Base-by-base conservation (phyloP, 2,329 filamentous ascomycete species). In the Fusarium globosum region DNA sequence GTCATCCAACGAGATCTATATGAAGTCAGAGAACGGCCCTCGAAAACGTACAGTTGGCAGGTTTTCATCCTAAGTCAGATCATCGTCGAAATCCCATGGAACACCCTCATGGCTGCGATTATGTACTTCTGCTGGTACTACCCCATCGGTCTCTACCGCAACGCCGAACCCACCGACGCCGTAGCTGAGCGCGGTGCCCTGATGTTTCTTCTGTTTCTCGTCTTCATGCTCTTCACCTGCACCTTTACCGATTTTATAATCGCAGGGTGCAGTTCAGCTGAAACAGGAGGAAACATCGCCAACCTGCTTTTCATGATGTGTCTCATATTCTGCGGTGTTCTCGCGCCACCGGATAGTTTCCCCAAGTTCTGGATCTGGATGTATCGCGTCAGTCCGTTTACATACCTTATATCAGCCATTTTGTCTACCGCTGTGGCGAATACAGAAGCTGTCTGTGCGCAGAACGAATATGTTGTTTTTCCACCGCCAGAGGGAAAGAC, bases 361-460 rank as follows among this genome's bases (percentile, higher is more conserved):
- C 91, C 90, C 4, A 89, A 89, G 8, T 88, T 89, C 68, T 82
- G 77, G 77, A 76, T 79, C 43, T 77, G 78, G 35, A 75, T 79
- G 77, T 96, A 96, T 82, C 89, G 92, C 52, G 83, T 95, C 55
- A 94, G 92, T 1, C 94, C 95, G 0, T 93, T 97, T 76, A 95
- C 93, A 0, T 97, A 97, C 80, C 84, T 96, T 21, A 89, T 96
- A 33, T 88, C 88, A 15, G 93, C 91, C 28, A 90, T 97, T 84
- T 81, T 96, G 0, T 88, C 91, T 0, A 89, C 88, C 1, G 93
- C 89, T 7, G 84, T 97, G 10, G 92, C 93, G 45, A 91, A 92
- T 76, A 89, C 89, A 0, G 55, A 82, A 0, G 90, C 96, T 38
- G 74, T 80, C 0, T 97, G 95, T 81, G 89, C 93, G 1, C 72